Percentiles rank a stretch among this genome's conserved stretches.
phyloP scores from a whole-genome alignment of 2,329 filamentous ascomycete genomes.

The Diaporthe ampelina region DNA sequence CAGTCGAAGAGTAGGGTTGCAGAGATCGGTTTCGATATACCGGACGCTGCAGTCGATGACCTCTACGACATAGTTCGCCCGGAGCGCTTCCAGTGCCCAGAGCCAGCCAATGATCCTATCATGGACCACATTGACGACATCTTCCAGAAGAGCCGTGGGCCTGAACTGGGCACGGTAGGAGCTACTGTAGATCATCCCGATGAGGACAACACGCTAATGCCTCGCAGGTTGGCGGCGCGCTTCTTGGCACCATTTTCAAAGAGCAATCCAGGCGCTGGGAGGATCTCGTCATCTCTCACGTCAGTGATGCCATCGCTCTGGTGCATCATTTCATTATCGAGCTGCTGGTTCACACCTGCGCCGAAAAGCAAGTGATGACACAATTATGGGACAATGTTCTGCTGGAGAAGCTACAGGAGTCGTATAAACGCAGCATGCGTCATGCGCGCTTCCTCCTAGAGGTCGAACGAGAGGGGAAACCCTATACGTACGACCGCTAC shows the following conservation, averaged over 20 bases:
- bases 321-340: constrained; percentile 66
- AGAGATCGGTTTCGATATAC: constrained; percentile 29
- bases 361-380: constrained; percentile 57
- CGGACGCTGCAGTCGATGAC: constrained; percentile 41
- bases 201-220: not conserved
- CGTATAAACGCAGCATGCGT: constrained; percentile 63
- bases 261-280: constrained; percentile 70
- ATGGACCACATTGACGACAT: constrained; percentile 58
- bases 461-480: constrained; percentile 62
- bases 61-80: constrained; percentile 48
- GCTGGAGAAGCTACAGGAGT: constrained; percentile 57
- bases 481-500: constrained; percentile 65
- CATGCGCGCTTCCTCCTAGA: constrained; percentile 66
- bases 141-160: constrained; percentile 62
- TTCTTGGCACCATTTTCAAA: constrained; percentile 63
- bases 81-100: constrained; percentile 43
- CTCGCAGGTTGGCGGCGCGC: constrained; percentile 52
- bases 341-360: constrained; percentile 58
- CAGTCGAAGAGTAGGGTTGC: constrained; percentile 37
- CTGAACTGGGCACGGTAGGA: constrained; percentile 67
- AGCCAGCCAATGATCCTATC: constrained; percentile 50
- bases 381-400: constrained; percentile 61
- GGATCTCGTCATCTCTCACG: constrained; percentile 54
- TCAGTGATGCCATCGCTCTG: constrained; percentile 59
- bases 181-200: constrained; percentile 49